Percentiles rank a stretch among this genome's conserved stretches.
Evolutionary conservation across 2,329 filamentous ascomycete species (phyloP).

Genomic region (Beauveria rudraprayagi): DNA sequence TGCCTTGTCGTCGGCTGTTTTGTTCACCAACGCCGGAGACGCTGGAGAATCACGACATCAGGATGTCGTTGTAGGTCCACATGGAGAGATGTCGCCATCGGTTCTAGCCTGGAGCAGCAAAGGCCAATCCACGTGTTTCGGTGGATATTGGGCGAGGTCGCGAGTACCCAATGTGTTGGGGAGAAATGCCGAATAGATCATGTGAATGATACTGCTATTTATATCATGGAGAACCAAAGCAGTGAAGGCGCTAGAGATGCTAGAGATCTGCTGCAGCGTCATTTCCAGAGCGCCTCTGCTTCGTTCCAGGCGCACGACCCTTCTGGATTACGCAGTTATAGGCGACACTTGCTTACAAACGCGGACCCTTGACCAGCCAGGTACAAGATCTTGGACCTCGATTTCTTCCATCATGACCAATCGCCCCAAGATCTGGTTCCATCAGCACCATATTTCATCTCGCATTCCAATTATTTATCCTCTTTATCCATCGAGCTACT

Average conservation of each 20-base stretch:
- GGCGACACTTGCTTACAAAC: no score
- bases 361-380: no score
- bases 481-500: not conserved
- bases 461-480: not conserved
- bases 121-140: not conserved
- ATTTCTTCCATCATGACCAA: not conserved
- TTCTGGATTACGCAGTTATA: no score
- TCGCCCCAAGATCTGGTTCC: not conserved
- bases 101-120: slow-evolving; percentile 8
- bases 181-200: no score
- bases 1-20: not conserved
- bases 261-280: no score
- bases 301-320: no score
- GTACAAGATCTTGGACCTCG: no score
- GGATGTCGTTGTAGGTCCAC: slow-evolving; percentile 9
- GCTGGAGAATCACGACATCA: slow-evolving; percentile 10
- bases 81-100: slow-evolving; percentile 11
- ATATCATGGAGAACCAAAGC: no score
- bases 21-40: not conserved
- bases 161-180: no score
- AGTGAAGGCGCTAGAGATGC: no score
- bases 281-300: no score
- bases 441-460: not conserved
- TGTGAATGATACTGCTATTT: no score
- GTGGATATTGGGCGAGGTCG: not conserved